phyloP scores from a whole-genome alignment of 1,139 yeast genomes.

The Tardiomyces digboiensis region DNA sequence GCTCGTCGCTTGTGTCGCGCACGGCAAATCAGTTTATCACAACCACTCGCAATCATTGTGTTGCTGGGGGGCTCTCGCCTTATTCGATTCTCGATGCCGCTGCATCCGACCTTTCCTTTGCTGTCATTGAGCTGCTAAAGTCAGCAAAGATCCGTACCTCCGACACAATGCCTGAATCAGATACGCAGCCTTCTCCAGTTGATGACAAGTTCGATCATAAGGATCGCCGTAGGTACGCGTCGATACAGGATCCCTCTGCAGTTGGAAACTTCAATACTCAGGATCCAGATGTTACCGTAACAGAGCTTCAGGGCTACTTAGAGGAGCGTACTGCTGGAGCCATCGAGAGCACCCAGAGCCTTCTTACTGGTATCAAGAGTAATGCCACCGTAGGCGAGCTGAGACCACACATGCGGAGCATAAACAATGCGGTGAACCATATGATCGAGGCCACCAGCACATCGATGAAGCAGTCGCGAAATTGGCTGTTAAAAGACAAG shows the following conservation, averaged over 20 bases:
- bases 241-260: not conserved
- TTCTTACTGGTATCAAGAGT: constrained; percentile 38
- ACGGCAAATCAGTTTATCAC: constrained; percentile 72
- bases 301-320: constrained; percentile 73
- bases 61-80: constrained; percentile 58
- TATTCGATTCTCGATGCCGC: constrained; percentile 68
- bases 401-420: constrained; percentile 62
- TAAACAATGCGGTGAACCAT: constrained; percentile 65
- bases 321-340: constrained; percentile 95
- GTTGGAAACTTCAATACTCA: constrained; percentile 56
- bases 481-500: constrained; percentile 67
- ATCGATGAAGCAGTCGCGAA: constrained; percentile 84
- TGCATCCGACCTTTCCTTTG: constrained; percentile 61
- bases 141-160: constrained; percentile 37
- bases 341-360: constrained; percentile 77
- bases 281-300: constrained; percentile 80
- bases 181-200: not conserved
- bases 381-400: constrained; percentile 70
- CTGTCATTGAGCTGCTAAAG: constrained; percentile 61
- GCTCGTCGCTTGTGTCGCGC: constrained; percentile 42
- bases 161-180: not conserved
- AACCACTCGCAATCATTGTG: constrained; percentile 66
- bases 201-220: not conserved
- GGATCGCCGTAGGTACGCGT: not conserved
- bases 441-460: constrained; percentile 89